phyloP scores from a whole-genome alignment of 108 stramenopile genomes.

The Epithemia pelagica region DNA sequence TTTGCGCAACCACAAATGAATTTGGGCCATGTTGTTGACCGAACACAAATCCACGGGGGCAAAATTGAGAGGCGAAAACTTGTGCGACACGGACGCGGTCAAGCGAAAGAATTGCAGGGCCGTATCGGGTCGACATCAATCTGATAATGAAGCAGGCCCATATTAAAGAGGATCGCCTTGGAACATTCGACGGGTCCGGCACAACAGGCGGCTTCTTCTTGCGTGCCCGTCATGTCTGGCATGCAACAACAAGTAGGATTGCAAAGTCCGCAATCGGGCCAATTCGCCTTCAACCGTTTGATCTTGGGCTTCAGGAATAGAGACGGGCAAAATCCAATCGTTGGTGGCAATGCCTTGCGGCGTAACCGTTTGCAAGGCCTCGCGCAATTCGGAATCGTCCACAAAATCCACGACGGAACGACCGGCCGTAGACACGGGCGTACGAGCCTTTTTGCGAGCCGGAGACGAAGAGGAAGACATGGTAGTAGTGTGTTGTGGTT shows the following conservation, averaged over 20 bases:
- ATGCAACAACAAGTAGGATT: slow-evolving; percentile 8
- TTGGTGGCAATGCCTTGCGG: background rate
- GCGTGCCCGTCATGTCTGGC: slow-evolving; percentile 8
- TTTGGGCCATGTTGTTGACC: slow-evolving; percentile 15
- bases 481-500: too few relatives aligned
- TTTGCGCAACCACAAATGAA: slow-evolving; percentile 4
- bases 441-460: background rate
- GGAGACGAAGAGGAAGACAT: too few relatives aligned
- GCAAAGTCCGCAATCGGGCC: slow-evolving; percentile 7
- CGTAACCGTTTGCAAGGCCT: slow-evolving; percentile 12
- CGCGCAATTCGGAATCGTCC: slow-evolving; percentile 7
- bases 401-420: slow-evolving; percentile 25
- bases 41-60: slow-evolving; percentile 11
- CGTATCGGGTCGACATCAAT: slow-evolving; percentile 10
- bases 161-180: slow-evolving; percentile 14
- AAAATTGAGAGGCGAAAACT: slow-evolving; percentile 5
- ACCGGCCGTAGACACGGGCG: background rate
- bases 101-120: slow-evolving; percentile 17
- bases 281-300: slow-evolving; percentile 15
- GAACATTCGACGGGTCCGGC: slow-evolving; percentile 6
- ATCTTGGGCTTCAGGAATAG: slow-evolving; percentile 4
- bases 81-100: slow-evolving; percentile 7
- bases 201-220: background rate
- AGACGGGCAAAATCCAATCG: slow-evolving; percentile 13
- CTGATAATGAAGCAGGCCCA: slow-evolving; percentile 20